Evolutionary conservation across 306 rosid species (phyloP).

Genomic region (Rubus idaeus): DNA sequence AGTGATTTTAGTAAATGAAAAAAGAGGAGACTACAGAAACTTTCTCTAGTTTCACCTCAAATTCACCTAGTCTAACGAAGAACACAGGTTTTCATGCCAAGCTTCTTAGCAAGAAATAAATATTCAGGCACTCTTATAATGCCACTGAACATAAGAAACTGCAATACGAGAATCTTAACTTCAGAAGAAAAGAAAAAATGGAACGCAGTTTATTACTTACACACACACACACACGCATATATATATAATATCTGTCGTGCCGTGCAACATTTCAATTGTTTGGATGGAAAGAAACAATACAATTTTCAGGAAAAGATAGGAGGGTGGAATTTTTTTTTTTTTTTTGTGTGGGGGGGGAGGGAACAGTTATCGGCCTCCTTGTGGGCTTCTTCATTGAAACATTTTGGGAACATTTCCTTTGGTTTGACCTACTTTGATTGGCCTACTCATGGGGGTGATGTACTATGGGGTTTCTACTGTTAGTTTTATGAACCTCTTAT

Average conservation of each 20-base stretch:
- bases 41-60: neutral
- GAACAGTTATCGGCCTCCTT: neutral
- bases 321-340: neutral
- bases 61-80: slow-evolving; percentile 18
- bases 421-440: neutral
- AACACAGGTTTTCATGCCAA: slow-evolving; percentile 9
- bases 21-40: neutral
- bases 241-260: neutral
- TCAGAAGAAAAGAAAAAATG: neutral
- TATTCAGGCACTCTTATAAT: neutral
- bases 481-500: neutral
- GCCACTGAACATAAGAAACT: slow-evolving; percentile 19
- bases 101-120: slow-evolving; percentile 2
- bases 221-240: too few species aligned
- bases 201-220: slow-evolving; percentile 11
- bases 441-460: neutral
- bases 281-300: neutral
- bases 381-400: neutral
- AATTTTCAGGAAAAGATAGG: neutral
- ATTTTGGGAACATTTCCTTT: neutral
- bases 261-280: neutral
- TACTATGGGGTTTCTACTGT: neutral
- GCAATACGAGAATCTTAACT: slow-evolving; percentile 3
- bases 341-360: neutral
- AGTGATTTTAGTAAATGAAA: slow-evolving; percentile 14